These are phyloP conservation scores for Saturnispora halmiae DNA, from an alignment of 805 yeast genomes.

Conservation along the genomic window DNA sequence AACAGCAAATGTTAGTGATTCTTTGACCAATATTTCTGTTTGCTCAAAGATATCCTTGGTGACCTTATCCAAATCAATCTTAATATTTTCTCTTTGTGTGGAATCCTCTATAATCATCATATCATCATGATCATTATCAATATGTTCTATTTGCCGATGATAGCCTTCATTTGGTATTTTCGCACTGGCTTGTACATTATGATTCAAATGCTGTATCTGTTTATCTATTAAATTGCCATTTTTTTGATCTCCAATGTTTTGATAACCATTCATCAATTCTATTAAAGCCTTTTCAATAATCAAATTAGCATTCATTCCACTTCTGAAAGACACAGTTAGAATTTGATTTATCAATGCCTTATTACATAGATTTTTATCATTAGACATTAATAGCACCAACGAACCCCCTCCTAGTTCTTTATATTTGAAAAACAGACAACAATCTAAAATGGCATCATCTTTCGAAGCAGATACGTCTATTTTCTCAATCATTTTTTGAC, in stretches of 20 bases:
- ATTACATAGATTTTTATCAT: constrained; percentile 75
- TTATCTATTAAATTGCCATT: constrained; percentile 11
- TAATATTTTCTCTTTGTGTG: not conserved
- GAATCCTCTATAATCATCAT: constrained; percentile 14
- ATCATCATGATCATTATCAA: constrained; percentile 10
- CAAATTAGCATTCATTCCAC: constrained; percentile 35
- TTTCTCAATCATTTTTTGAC: constrained; percentile 53
- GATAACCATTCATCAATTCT: constrained; percentile 22
- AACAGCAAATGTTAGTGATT: constrained; percentile 45
- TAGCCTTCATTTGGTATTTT: too few species aligned
- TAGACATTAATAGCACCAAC: constrained; percentile 58
- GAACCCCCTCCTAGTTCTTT: constrained; percentile 23
- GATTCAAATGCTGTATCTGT: not conserved
- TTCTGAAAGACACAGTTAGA: constrained; percentile 50
- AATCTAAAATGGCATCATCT: constrained; percentile 82
- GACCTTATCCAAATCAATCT: not conserved
- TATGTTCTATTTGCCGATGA: not conserved
- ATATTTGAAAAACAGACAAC: constrained; percentile 55
- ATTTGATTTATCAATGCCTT: constrained; percentile 64
- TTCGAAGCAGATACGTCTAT: constrained; percentile 38
- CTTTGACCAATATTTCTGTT: constrained; percentile 31
- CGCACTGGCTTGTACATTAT: too few species aligned
- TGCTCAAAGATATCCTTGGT: constrained; percentile 30
- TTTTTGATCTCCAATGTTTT: not conserved
- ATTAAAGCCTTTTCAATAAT: constrained; percentile 34